A percentile compares a stretch with the other conserved stretches of the same genome.
phyloP scores from a whole-genome alignment of 1,284 basidiomycete genomes.

The Cryptococcus sp. region DNA sequence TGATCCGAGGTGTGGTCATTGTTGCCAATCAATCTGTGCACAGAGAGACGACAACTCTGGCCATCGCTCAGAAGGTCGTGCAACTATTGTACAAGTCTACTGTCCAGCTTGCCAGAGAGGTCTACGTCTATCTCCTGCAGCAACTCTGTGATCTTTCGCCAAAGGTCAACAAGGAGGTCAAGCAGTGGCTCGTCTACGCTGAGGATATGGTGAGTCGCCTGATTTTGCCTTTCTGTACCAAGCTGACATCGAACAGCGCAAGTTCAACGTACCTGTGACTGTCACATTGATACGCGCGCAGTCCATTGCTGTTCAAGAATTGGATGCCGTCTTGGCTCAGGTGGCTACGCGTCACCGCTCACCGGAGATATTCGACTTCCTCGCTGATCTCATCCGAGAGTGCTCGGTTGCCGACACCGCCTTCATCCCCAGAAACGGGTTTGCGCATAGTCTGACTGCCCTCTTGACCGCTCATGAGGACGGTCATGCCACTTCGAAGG shows the following conservation, averaged over 20 bases:
- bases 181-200: constrained; percentile 94
- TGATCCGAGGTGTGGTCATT: constrained; percentile 77
- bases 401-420: constrained; percentile 78
- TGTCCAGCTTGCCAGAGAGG: constrained; percentile 79
- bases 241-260: constrained; percentile 62
- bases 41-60: constrained; percentile 79
- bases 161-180: constrained; percentile 94
- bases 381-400: constrained; percentile 80
- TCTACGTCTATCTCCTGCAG: constrained; percentile 85
- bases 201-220: constrained; percentile 78
- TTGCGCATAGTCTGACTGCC: constrained; percentile 79
- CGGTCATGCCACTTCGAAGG: constrained; percentile 37
- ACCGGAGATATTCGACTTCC: constrained; percentile 77
- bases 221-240: not conserved
- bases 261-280: constrained; percentile 94
- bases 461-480: constrained; percentile 61
- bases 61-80: constrained; percentile 75
- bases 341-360: constrained; percentile 73
- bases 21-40: constrained; percentile 76
- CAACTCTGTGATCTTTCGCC: constrained; percentile 85
- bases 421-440: constrained; percentile 72
- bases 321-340: constrained; percentile 91
- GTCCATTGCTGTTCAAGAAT: constrained; percentile 74
- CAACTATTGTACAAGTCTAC: constrained; percentile 75
- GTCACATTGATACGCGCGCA: constrained; percentile 81